A percentile compares a stretch with the other conserved stretches of the same genome.
Evolutionary conservation across 768 basidiomycete genomes (phyloP).

Genomic region (Xanthoconium purpureum): DNA sequence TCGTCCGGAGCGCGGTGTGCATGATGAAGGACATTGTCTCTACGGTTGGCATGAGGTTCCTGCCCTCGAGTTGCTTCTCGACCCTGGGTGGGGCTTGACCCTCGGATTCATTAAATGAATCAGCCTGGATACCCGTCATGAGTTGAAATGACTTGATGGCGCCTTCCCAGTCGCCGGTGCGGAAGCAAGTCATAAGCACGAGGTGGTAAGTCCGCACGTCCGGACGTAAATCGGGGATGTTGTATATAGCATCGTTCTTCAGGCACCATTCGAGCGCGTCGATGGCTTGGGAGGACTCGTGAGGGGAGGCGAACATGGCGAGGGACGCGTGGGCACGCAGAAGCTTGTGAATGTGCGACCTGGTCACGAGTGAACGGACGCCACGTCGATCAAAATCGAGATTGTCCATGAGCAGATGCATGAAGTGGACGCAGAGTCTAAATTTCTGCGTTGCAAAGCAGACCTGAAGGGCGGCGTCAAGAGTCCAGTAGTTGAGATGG

Average conservation of each 20-base stretch:
- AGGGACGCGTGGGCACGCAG: constrained; percentile 47
- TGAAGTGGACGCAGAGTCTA: constrained; percentile 52
- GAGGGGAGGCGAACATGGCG: constrained; percentile 38
- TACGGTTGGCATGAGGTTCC: constrained; percentile 45
- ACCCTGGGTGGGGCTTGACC: constrained; percentile 39
- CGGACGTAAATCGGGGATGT: constrained; percentile 40
- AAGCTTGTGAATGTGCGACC: constrained; percentile 59
- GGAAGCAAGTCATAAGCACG: constrained; percentile 63
- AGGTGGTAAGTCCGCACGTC: constrained; percentile 50
- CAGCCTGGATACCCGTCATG: constrained; percentile 64
- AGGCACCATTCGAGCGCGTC: constrained; percentile 70
- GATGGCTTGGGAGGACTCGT: constrained; percentile 48
- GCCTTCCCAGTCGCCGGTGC: constrained; percentile 57
- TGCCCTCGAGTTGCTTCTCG: constrained; percentile 42
- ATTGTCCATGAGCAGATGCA: constrained; percentile 53
- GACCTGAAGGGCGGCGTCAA: constrained; percentile 53
- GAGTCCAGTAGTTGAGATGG: constrained; percentile 43
- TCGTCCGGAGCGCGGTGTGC: constrained; percentile 54
- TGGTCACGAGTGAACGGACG: constrained; percentile 44
- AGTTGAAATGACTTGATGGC: constrained; percentile 60
- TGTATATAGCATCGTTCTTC: constrained; percentile 47
- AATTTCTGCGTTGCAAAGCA: constrained; percentile 51
- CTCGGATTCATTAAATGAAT: constrained; percentile 43
- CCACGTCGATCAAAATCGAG: constrained; percentile 17
- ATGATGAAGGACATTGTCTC: constrained; percentile 56